A percentile compares a stretch with the other conserved stretches of the same genome.
Conservation (phyloP, 768 basidiomycete genomes). For the Leccinum fibrillosum region DNA sequence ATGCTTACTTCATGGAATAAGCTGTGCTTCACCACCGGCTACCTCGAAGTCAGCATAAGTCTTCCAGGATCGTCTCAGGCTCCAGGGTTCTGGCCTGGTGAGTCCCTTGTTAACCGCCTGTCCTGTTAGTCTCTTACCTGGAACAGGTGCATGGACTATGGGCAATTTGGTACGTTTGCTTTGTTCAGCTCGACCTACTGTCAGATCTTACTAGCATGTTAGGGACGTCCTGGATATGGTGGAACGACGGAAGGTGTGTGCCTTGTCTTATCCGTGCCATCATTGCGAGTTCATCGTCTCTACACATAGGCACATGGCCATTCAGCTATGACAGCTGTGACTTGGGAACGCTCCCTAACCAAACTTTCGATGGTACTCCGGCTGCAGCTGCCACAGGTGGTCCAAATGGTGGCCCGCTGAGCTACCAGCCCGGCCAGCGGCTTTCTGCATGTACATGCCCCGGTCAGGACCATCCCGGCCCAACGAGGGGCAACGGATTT, state of each 20-base stretch:
- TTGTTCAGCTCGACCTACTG: not conserved
- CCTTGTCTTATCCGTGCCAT: not conserved
- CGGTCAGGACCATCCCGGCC: conserved; percentile 86
- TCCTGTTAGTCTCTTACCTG: conserved; percentile 2
- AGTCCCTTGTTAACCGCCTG: conserved; percentile 27
- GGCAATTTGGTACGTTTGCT: conserved; percentile 50
- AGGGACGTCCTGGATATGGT: conserved; percentile 87
- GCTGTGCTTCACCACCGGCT: conserved; percentile 90
- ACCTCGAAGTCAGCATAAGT: conserved; percentile 80
- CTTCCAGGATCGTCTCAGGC: conserved; percentile 59
- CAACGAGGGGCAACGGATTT: conserved; percentile 39
- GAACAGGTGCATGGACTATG: conserved; percentile 66
- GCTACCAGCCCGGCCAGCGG: conserved; percentile 83
- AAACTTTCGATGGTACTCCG: conserved; percentile 65
- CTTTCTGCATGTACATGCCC: conserved; percentile 87
- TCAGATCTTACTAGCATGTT: conserved; percentile 26
- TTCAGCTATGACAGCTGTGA: conserved; percentile 86
- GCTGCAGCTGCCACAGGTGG: conserved; percentile 53
- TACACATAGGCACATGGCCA: conserved; percentile 54
- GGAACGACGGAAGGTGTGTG: conserved; percentile 75
- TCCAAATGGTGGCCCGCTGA: conserved; percentile 51
- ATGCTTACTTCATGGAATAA: conserved; percentile 92
- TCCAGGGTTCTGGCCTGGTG: conserved; percentile 86
- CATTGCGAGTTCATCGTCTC: conserved; percentile 2
- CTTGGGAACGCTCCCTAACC: conserved; percentile 80